Conservation (phyloP, 1,284 basidiomycete genomes). For the Ganoderma meredithae region DNA sequence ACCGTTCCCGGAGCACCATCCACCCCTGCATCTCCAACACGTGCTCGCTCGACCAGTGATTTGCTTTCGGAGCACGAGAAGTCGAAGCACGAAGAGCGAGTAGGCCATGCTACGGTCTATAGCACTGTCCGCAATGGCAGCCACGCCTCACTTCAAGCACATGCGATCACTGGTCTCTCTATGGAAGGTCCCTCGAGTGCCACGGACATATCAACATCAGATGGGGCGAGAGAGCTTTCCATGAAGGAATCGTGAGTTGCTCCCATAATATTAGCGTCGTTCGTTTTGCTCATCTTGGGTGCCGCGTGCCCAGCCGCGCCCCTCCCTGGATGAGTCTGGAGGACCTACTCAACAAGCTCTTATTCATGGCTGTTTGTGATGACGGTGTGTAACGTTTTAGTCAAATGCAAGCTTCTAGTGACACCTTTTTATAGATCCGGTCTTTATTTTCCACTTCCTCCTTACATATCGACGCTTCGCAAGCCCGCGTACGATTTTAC, state of each 20-base stretch:
- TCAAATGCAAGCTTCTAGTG: neutral
- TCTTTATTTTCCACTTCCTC: constrained; percentile 79
- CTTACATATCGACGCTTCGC: constrained; percentile 83
- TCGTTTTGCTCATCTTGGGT: neutral
- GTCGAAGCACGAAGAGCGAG: constrained; percentile 43
- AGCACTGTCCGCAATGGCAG: constrained; percentile 31
- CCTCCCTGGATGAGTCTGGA: constrained; percentile 77
- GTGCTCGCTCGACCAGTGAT: constrained; percentile 64
- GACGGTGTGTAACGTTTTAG: constrained; percentile 60
- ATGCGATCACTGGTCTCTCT: constrained; percentile 22
- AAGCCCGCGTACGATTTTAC: constrained; percentile 74
- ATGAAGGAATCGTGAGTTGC: constrained; percentile 43
- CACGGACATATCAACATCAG: constrained; percentile 31
- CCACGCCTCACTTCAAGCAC: constrained; percentile 31
- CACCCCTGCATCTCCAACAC: constrained; percentile 51
- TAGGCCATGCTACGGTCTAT: constrained; percentile 30
- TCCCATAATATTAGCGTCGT: neutral
- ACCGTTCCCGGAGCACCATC: constrained; percentile 25
- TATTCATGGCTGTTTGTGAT: constrained; percentile 69
- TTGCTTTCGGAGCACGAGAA: constrained; percentile 58
- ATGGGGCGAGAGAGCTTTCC: constrained; percentile 30
- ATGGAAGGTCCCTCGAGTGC: constrained; percentile 23
- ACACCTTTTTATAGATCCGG: constrained; percentile 58
- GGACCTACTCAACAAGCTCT: constrained; percentile 76
- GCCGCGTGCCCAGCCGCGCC: constrained; percentile 53